Evolutionary conservation across 2,329 filamentous ascomycete genomes (phyloP).

Genomic region (Alternaria angustiovoidea): DNA sequence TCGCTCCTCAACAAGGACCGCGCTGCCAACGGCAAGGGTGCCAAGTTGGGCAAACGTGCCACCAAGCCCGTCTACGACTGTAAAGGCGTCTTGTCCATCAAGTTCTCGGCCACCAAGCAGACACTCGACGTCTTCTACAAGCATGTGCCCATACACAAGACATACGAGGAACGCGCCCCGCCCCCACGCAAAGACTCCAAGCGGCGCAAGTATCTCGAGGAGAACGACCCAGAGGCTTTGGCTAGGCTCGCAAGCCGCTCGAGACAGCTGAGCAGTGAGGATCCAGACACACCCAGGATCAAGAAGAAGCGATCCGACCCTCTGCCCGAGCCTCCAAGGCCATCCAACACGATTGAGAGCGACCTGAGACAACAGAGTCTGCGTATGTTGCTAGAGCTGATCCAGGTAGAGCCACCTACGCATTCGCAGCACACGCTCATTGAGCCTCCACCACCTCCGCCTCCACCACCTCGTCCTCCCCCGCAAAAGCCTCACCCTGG

Average conservation of each 20-base stretch:
- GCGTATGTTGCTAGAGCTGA: slow-evolving; percentile 48
- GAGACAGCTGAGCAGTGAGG: slow-evolving; percentile 30
- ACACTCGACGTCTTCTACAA: slow-evolving; percentile 57
- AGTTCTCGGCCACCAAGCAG: slow-evolving; percentile 56
- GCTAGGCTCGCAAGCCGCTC: slow-evolving; percentile 35
- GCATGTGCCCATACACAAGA: slow-evolving; percentile 57
- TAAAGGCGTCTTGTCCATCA: slow-evolving; percentile 57
- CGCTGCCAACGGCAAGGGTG: slow-evolving; percentile 55
- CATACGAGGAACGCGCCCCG: slow-evolving; percentile 55
- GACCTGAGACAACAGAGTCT: slow-evolving; percentile 50
- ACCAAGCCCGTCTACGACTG: slow-evolving; percentile 60
- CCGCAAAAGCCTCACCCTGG: slow-evolving; percentile 10
- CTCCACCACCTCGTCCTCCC: slow-evolving; percentile 7
- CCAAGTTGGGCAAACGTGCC: slow-evolving; percentile 47
- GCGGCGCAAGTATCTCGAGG: slow-evolving; percentile 46
- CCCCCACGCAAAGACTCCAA: slow-evolving; percentile 53
- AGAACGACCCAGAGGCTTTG: slow-evolving; percentile 46
- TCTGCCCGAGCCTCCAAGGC: slow-evolving; percentile 29
- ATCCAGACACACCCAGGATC: slow-evolving; percentile 24
- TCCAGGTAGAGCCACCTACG: slow-evolving; percentile 34
- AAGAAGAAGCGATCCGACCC: slow-evolving; percentile 40
- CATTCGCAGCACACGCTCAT: slow-evolving; percentile 21
- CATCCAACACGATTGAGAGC: slow-evolving; percentile 47
- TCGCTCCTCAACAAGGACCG: slow-evolving; percentile 61
- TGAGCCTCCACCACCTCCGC: slow-evolving; percentile 23